Percentiles rank a stretch among this genome's conserved stretches.
These are phyloP conservation scores for Rubia yunnanensis DNA, from an alignment of 257 asterid species.

Conservation along the genomic window DNA sequence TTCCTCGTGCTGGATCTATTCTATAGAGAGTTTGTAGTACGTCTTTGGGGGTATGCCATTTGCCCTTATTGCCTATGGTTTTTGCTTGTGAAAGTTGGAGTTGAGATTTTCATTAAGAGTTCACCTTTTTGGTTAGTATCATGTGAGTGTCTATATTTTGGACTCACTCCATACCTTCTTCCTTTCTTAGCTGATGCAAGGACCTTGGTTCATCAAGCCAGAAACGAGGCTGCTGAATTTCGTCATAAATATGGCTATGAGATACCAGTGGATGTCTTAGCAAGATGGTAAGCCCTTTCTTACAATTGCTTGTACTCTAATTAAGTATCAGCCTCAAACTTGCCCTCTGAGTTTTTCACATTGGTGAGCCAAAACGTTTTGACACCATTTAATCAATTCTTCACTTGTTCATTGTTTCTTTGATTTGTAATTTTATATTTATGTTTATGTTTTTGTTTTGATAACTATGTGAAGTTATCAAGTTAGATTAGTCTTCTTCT, in stretches of 20 bases:
- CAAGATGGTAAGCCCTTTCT: constrained; percentile 55
- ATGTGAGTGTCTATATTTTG: not conserved
- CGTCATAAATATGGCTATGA: constrained; percentile 87
- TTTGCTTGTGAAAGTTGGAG: too few species aligned
- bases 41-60: not conserved
- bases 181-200: constrained; percentile 78
- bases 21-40: too few species aligned
- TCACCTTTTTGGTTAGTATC: too few species aligned
- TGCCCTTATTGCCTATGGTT: too few species aligned
- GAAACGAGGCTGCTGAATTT: constrained; percentile 95
- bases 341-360: not conserved
- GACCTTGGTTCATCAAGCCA: constrained; percentile 96
- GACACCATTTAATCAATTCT: not conserved
- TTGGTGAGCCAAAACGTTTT: not conserved
- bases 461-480: too few species aligned
- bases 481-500: too few species aligned
- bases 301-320: not conserved
- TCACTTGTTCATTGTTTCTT: not conserved
- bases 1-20: too few species aligned
- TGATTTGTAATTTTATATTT: too few species aligned
- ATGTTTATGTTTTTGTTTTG: too few species aligned
- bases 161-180: not conserved
- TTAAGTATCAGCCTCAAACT: not conserved
- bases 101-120: too few species aligned
- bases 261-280: constrained; percentile 88